Evolutionary conservation across 768 basidiomycete genomes (phyloP).

Genomic region (Punctularia strigosozonata): DNA sequence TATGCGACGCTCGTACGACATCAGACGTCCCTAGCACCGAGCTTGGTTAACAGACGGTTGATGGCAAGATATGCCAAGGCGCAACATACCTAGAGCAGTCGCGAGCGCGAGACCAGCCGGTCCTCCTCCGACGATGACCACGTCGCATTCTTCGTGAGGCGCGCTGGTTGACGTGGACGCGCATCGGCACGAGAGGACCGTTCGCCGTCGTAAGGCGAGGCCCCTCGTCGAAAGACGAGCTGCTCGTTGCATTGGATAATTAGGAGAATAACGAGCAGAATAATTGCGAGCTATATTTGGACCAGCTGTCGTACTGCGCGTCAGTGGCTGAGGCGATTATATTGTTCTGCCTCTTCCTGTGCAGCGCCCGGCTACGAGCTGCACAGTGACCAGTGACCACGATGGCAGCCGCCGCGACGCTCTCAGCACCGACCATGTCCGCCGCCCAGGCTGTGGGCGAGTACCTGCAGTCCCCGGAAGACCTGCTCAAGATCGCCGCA

Average conservation of each 20-base stretch:
- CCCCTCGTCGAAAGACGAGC: too few species aligned
- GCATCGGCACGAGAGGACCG: not conserved
- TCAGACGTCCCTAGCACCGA: conserved; percentile 37
- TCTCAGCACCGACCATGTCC: conserved; percentile 48
- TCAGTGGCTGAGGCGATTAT: not conserved
- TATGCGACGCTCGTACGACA: conserved; percentile 36
- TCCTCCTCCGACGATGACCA: conserved; percentile 92
- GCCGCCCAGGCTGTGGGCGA: conserved; percentile 83
- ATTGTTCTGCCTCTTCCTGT: too few species aligned
- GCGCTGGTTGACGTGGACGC: too few species aligned
- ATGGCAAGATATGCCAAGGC: not conserved
- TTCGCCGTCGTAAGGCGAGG: too few species aligned
- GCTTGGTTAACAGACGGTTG: conserved; percentile 1
- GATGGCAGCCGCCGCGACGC: not conserved
- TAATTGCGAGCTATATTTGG: too few species aligned
- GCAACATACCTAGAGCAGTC: conserved; percentile 61
- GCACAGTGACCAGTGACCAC: not conserved
- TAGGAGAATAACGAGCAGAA: too few species aligned
- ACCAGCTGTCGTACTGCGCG: too few species aligned
- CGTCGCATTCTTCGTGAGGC: conserved; percentile 48
- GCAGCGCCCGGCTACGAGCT: too few species aligned
- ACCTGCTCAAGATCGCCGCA: conserved; percentile 77
- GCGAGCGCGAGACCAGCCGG: conserved; percentile 87
- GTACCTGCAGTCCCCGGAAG: conserved; percentile 87
- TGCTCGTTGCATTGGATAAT: too few species aligned